Percentiles rank a stretch among this genome's conserved stretches.
phyloP scores from a whole-genome alignment of 2,329 filamentous ascomycete genomes.

The Diaporthe helianthi region DNA sequence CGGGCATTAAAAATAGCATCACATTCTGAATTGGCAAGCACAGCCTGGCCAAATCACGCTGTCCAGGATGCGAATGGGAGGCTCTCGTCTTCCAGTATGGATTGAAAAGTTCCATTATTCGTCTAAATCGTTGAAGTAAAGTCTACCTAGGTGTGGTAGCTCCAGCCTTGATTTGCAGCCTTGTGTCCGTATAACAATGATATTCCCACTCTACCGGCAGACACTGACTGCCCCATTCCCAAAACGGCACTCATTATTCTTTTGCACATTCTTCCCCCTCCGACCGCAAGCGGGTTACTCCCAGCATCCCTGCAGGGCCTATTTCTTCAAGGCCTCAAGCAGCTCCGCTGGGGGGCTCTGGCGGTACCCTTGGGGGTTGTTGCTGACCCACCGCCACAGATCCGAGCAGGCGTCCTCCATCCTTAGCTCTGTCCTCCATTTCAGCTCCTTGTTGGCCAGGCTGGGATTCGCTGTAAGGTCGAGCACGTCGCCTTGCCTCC shows the following conservation, averaged over 20 bases:
- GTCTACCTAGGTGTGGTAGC: slow-evolving; percentile 24
- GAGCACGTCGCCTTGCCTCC: slow-evolving; percentile 88
- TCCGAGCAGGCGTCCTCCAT: slow-evolving; percentile 94
- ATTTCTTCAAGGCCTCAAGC: slow-evolving; percentile 66
- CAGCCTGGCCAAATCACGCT: neutral
- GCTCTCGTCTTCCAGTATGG: neutral
- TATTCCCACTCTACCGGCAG: slow-evolving; percentile 5
- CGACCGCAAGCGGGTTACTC: neutral
- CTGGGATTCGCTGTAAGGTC: slow-evolving; percentile 92
- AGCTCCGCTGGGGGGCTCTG: slow-evolving; percentile 89
- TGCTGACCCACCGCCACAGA: slow-evolving; percentile 95
- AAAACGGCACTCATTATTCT: slow-evolving; percentile 15
- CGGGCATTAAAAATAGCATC: neutral
- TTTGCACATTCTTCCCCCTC: neutral
- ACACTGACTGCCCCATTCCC: neutral
- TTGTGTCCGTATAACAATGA: neutral
- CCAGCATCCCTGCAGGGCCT: neutral
- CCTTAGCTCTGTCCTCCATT: slow-evolving; percentile 89
- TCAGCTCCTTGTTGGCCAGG: slow-evolving; percentile 85
- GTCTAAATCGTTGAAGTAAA: slow-evolving; percentile 31
- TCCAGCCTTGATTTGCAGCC: slow-evolving; percentile 21
- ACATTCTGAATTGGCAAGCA: too few relatives aligned
- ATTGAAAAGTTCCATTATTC: slow-evolving; percentile 26
- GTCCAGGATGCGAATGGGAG: neutral
- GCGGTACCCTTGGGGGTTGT: slow-evolving; percentile 94